A percentile compares a stretch with the other conserved stretches of the same genome.
phyloP scores from a whole-genome alignment of 1,284 basidiomycete species.

The Cystobasidiaceae sp. region DNA sequence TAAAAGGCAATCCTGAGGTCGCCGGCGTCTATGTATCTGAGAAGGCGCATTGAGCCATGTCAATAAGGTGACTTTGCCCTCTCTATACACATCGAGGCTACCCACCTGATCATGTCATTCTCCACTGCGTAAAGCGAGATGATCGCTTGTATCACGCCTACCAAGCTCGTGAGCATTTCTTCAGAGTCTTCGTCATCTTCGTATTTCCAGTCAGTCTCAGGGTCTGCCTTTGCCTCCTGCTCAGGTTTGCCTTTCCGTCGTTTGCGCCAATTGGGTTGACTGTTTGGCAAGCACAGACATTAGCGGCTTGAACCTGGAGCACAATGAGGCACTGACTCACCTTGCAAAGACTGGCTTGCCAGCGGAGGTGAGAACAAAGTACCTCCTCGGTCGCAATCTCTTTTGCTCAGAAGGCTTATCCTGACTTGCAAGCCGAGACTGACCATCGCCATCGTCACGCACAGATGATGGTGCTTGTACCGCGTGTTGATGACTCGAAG shows the following conservation, averaged over 20 bases:
- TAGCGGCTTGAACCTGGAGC: background rate
- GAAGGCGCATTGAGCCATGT: background rate
- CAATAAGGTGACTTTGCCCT: constrained; percentile 30
- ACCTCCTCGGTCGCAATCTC: constrained; percentile 44
- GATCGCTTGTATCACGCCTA: constrained; percentile 90
- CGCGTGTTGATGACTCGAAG: no score
- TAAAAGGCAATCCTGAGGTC: constrained; percentile 71
- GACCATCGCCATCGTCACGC: no score
- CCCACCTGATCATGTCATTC: constrained; percentile 39
- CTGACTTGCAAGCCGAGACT: no score
- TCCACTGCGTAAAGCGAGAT: constrained; percentile 53
- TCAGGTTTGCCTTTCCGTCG: background rate
- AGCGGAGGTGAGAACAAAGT: constrained; percentile 87
- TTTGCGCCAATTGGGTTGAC: background rate
- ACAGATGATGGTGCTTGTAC: no score
- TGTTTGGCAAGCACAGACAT: background rate
- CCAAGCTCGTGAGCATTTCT: constrained; percentile 66
- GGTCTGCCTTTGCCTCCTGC: background rate
- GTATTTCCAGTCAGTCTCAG: constrained; percentile 35
- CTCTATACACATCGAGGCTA: background rate
- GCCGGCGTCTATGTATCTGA: constrained; percentile 64
- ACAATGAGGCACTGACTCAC: constrained; percentile 49
- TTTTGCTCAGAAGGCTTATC: background rate
- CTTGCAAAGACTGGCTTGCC: constrained; percentile 88
- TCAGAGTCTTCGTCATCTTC: constrained; percentile 46